These are phyloP conservation scores for Thalia dealbata DNA, from an alignment of 176 grass and related monocot genomes.

Conservation along the genomic window DNA sequence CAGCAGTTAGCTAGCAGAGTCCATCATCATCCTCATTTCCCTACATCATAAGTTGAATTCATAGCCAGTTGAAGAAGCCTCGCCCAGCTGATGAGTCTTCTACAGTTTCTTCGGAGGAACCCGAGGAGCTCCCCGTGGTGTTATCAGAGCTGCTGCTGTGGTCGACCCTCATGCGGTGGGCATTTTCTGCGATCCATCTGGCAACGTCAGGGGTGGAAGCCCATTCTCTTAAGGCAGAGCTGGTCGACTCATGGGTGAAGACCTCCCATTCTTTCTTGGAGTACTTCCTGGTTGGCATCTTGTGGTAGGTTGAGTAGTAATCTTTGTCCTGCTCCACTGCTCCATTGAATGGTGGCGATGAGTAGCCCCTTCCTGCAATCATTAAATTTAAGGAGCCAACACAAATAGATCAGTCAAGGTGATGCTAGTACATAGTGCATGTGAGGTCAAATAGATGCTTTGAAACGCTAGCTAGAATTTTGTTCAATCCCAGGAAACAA, in stretches of 20 bases:
- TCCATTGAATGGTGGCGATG: background rate
- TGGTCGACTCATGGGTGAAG: constrained; percentile 66
- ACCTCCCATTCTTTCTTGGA: constrained; percentile 70
- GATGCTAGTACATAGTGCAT: background rate
- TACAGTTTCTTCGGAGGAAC: constrained; percentile 47
- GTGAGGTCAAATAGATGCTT: background rate
- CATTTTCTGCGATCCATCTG: constrained; percentile 64
- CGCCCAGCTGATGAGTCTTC: constrained; percentile 31
- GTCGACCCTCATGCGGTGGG: constrained; percentile 44
- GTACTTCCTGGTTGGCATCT: constrained; percentile 43
- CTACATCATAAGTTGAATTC: background rate
- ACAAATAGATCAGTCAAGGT: too few species aligned
- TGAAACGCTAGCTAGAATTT: background rate
- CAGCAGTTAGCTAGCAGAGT: too few species aligned
- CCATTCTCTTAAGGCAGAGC: constrained; percentile 37
- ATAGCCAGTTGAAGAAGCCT: constrained; percentile 38
- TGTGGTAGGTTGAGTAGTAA: constrained; percentile 74
- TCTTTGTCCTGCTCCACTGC: constrained; percentile 22
- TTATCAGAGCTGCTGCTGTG: constrained; percentile 40
- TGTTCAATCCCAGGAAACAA: background rate
- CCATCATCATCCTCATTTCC: too few species aligned
- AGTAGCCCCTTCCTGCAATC: background rate
- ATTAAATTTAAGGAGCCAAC: background rate
- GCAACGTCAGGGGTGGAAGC: constrained; percentile 58
- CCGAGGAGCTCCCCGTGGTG: constrained; percentile 44